phyloP scores from a whole-genome alignment of 768 basidiomycete genomes.

The Termitomyces sp. region DNA sequence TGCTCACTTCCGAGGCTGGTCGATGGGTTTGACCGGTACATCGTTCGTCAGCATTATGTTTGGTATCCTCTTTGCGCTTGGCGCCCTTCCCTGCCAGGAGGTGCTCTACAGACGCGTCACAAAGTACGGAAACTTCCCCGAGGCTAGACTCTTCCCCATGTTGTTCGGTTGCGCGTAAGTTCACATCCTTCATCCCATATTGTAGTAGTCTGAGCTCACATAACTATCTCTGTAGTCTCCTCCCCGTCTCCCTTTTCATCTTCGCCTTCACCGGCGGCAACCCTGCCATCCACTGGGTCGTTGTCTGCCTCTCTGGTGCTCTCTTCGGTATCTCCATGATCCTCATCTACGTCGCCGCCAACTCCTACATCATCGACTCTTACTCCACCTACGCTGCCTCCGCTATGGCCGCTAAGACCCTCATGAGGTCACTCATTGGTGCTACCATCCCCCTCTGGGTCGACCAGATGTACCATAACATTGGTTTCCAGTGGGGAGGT shows the following conservation, averaged over 20 bases:
- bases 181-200: neutral
- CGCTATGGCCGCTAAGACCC: slow-evolving; percentile 40
- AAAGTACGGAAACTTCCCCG: slow-evolving; percentile 31
- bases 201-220: neutral
- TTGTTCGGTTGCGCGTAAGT: slow-evolving; percentile 32
- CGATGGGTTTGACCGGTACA: slow-evolving; percentile 31
- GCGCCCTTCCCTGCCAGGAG: slow-evolving; percentile 28
- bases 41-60: slow-evolving; percentile 40
- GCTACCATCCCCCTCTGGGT: slow-evolving; percentile 35
- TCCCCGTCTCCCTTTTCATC: slow-evolving; percentile 35
- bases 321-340: slow-evolving; percentile 37
- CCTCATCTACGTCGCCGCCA: slow-evolving; percentile 35
- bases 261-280: slow-evolving; percentile 40
- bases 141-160: slow-evolving; percentile 37
- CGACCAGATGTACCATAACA: slow-evolving; percentile 33
- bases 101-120: slow-evolving; percentile 25
- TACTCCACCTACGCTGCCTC: slow-evolving; percentile 36
- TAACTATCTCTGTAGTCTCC: slow-evolving; percentile 13
- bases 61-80: slow-evolving; percentile 26
- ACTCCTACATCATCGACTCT: slow-evolving; percentile 40
- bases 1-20: slow-evolving; percentile 31
- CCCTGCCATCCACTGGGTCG: slow-evolving; percentile 31
- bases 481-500: slow-evolving; percentile 36
- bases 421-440: slow-evolving; percentile 31
- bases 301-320: slow-evolving; percentile 26